These are phyloP conservation scores for Mycosarcoma maydis DNA, from an alignment of 1,284 basidiomycete genomes.

Conservation along the genomic window DNA sequence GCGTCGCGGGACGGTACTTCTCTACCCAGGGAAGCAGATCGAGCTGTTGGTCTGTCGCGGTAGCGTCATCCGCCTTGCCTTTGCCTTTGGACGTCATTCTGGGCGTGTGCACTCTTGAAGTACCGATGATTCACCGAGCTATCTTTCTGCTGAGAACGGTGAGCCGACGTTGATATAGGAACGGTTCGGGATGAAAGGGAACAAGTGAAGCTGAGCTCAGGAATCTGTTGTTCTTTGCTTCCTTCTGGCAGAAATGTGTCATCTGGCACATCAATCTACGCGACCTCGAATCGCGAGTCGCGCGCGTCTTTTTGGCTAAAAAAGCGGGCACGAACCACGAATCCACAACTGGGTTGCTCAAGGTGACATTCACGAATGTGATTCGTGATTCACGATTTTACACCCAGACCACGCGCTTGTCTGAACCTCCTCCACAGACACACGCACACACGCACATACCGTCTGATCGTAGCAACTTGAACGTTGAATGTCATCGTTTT, in stretches of 20 bases:
- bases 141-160: neutral
- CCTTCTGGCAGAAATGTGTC: too few relatives aligned
- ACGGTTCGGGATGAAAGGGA: neutral
- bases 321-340: too few relatives aligned
- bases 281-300: conserved; percentile 16
- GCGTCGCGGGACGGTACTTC: conserved; percentile 62
- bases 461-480: neutral
- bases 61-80: conserved; percentile 34
- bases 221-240: conserved; percentile 31
- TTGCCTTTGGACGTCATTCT: conserved; percentile 39
- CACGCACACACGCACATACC: neutral
- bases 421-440: neutral
- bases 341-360: too few relatives aligned
- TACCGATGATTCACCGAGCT: too few relatives aligned
- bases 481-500: neutral
- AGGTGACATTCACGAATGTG: too few relatives aligned
- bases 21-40: conserved; percentile 62
- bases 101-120: too few relatives aligned
- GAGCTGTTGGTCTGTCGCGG: conserved; percentile 11
- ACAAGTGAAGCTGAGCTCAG: conserved; percentile 1
- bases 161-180: neutral
- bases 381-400: neutral
- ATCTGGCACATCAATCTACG: too few relatives aligned
- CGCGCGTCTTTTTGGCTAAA: too few relatives aligned
- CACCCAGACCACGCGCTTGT: neutral